phyloP scores from a whole-genome alignment of 1,139 yeast genomes.

The Lodderomyces orthopsilosis region DNA sequence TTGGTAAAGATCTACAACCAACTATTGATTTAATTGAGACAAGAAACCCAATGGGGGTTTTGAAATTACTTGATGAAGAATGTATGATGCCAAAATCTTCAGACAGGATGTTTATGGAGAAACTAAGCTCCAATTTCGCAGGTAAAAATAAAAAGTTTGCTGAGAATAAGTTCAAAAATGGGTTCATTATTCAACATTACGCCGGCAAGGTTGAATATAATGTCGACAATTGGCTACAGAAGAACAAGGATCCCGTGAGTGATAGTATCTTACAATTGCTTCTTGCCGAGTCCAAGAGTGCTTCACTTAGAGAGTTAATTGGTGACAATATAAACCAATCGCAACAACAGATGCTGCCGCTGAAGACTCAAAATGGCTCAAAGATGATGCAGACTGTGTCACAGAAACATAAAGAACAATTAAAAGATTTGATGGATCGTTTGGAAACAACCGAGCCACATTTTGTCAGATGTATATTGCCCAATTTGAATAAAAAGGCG shows the following conservation, averaged over 20 bases:
- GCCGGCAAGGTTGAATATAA: slow-evolving; percentile 95
- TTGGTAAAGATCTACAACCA: slow-evolving; percentile 94
- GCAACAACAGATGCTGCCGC: not conserved
- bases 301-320: not conserved
- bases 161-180: slow-evolving; percentile 66
- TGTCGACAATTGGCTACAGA: slow-evolving; percentile 90
- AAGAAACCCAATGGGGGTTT: slow-evolving; percentile 77
- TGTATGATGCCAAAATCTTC: slow-evolving; percentile 91
- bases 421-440: slow-evolving; percentile 68
- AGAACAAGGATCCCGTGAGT: slow-evolving; percentile 90
- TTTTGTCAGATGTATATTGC: slow-evolving; percentile 93
- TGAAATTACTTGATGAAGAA: slow-evolving; percentile 89
- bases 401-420: slow-evolving; percentile 81
- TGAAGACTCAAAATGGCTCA: slow-evolving; percentile 8
- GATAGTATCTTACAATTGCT: slow-evolving; percentile 59
- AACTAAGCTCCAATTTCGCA: slow-evolving; percentile 60
- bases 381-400: slow-evolving; percentile 74
- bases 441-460: slow-evolving; percentile 87
- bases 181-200: slow-evolving; percentile 83
- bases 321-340: not conserved
- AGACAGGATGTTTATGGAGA: slow-evolving; percentile 80
- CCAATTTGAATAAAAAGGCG: slow-evolving; percentile 75
- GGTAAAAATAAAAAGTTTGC: slow-evolving; percentile 54
- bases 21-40: slow-evolving; percentile 89
- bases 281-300: not conserved